A percentile compares a stretch with the other conserved stretches of the same genome.
Conservation (phyloP, 192 early-diverging fungal genomes). For the Entomortierella chlamydospora region DNA sequence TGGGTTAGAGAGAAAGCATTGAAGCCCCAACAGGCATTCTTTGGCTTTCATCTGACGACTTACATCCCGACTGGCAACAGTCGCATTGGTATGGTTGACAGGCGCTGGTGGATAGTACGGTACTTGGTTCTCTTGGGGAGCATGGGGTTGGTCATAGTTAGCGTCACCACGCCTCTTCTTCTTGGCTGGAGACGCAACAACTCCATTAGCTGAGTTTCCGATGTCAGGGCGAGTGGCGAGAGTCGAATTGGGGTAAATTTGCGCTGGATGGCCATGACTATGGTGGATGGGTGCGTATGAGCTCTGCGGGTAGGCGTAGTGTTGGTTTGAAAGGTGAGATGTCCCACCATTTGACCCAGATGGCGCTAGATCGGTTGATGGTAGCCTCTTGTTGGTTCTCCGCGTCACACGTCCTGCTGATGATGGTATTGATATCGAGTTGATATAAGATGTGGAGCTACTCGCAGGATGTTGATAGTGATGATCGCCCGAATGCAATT, state of each 20-base stretch:
- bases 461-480: constrained; percentile 8
- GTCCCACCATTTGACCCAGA: constrained; percentile 15
- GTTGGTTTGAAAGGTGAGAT: background rate
- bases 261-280: constrained; percentile 7
- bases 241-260: background rate
- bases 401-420: constrained; percentile 27
- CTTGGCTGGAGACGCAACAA: constrained; percentile 21
- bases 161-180: constrained; percentile 31
- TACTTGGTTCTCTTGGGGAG: constrained; percentile 19
- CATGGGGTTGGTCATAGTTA: constrained; percentile 17
- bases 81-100: constrained; percentile 13
- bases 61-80: constrained; percentile 20
- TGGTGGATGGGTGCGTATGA: constrained; percentile 5
- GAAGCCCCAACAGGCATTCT: background rate
- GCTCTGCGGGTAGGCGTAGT: constrained; percentile 10
- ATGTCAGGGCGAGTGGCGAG: background rate
- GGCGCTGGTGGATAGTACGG: constrained; percentile 22
- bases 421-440: constrained; percentile 12
- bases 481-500: constrained; percentile 5
- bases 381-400: constrained; percentile 41
- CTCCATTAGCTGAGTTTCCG: constrained; percentile 4
- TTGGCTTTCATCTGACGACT: background rate
- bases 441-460: background rate
- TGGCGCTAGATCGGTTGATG: constrained; percentile 20
- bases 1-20: background rate